Base-by-base conservation (phyloP, 441 rosid genomes). In the Cnidoscolus chayamansa region DNA sequence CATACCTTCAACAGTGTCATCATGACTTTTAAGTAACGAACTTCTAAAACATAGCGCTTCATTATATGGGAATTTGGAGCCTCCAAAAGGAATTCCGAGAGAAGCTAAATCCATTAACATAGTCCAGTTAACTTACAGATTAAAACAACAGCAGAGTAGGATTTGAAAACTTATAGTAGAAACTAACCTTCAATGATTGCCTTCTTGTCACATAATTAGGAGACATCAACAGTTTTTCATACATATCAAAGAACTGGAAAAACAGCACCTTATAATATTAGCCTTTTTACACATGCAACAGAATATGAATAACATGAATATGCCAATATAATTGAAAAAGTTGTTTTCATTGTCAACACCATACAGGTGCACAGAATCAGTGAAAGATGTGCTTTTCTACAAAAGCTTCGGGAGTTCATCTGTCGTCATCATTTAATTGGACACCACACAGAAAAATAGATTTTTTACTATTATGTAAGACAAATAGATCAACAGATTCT, bases 171-270 rank as follows among this genome's bases (percentile, higher is more conserved):
- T 62, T 40, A 32, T 13, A 67, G 63, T 66, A 57, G 69, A 69
- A 67, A 83, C 86, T 77, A 77, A 95, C 99, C 98, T 92, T 95
- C 78, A 95, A 76, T 20, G 98, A 95, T 74, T 95, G 98, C 84
- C 99, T 86, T 83, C 96, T 92, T 10, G 98, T 95, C 75, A 95
- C 99, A 68, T 95, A 95, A 79, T 92, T 95, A 32, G 93, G 77
- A 78, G 99, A 95, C 48, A 81, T 90, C 86, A 95, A 76, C 37
- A 95, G 92, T 74, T 82, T 89, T 80, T 87, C 97, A 62, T 90
- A 92, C 6, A 86, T 58, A 67, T 83, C 89, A 84, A 95, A 95
- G 87, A 95, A 95, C 97, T 92, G 95, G 75, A 85, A 84, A 60
- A 85, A 75, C 15, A 63, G 43, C 47, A 47, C 20, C 43, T 69